Conservation (phyloP, 352 stramenopile genomes). For the Pythium chondricola region DNA sequence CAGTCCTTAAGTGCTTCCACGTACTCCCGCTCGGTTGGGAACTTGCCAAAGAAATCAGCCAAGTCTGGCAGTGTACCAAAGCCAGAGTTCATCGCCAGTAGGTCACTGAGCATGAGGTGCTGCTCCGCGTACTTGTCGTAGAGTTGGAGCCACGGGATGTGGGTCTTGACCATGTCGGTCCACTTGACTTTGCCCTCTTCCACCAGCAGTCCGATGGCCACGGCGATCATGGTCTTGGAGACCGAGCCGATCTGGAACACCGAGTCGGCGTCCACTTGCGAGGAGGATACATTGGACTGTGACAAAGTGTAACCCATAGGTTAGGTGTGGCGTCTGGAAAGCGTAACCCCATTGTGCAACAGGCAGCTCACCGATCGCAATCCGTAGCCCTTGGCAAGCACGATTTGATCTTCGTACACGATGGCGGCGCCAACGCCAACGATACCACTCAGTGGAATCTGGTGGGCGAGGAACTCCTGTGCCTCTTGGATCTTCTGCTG, state of each 20-base stretch:
- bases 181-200: constrained; percentile 49
- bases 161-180: constrained; percentile 47
- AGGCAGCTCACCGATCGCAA: background rate
- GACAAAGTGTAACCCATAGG: background rate
- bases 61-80: constrained; percentile 29
- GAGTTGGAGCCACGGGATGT: constrained; percentile 41
- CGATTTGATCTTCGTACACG: constrained; percentile 44
- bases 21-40: constrained; percentile 29
- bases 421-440: constrained; percentile 41
- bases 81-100: constrained; percentile 59
- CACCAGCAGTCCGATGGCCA: constrained; percentile 25
- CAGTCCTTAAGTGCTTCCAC: constrained; percentile 30
- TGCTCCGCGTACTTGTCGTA: constrained; percentile 54
- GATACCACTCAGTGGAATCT: constrained; percentile 31
- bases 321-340: background rate
- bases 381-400: constrained; percentile 15
- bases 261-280: constrained; percentile 29
- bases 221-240: constrained; percentile 54
- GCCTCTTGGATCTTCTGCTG: constrained; percentile 36
- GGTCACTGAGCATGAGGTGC: constrained; percentile 41
- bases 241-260: constrained; percentile 70
- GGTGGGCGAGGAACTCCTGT: constrained; percentile 34
- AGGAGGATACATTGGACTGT: constrained; percentile 25
- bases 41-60: constrained; percentile 27
- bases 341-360: background rate